Conservation (phyloP, 2,329 filamentous ascomycete genomes). For the Aureobasidium mangrovei region DNA sequence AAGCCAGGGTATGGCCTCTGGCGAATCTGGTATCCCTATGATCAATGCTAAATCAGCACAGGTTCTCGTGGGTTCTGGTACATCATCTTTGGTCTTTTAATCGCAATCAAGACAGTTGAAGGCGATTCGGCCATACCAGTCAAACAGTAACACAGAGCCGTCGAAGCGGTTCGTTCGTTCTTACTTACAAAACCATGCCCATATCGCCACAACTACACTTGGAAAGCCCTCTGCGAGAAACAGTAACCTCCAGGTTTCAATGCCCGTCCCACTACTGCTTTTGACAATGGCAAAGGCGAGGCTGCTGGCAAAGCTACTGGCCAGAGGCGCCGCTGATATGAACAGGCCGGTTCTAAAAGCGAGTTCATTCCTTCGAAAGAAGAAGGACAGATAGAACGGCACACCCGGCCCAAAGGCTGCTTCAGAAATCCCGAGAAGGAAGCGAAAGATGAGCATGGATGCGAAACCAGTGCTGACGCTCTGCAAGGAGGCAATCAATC, state of each 20-base stretch:
- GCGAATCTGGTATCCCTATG: conserved; percentile 59
- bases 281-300: conserved; percentile 72
- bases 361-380: conserved; percentile 60
- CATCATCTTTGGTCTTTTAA: no score
- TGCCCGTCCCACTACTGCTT: conserved; percentile 54
- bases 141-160: no score
- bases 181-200: conserved; percentile 48
- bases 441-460: conserved; percentile 54
- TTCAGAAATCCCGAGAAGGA: conserved; percentile 48
- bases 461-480: conserved; percentile 36
- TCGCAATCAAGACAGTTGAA: no score
- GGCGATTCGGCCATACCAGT: no score
- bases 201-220: conserved; percentile 62
- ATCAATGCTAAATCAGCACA: no score
- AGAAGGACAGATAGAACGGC: conserved; percentile 56
- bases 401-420: conserved; percentile 56
- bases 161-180: no score
- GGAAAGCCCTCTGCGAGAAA: conserved; percentile 83
- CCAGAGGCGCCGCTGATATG: conserved; percentile 61
- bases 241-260: conserved; percentile 77
- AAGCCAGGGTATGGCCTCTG: conserved; percentile 39
- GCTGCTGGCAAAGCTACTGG: conserved; percentile 62
- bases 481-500: conserved; percentile 67
- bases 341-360: conserved; percentile 81
- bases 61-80: no score